Evolutionary conservation across 2,329 filamentous ascomycete species (phyloP), one percentile per base, ranked within the genome.

Genomic region (Aureobasidium sp.): DNA sequence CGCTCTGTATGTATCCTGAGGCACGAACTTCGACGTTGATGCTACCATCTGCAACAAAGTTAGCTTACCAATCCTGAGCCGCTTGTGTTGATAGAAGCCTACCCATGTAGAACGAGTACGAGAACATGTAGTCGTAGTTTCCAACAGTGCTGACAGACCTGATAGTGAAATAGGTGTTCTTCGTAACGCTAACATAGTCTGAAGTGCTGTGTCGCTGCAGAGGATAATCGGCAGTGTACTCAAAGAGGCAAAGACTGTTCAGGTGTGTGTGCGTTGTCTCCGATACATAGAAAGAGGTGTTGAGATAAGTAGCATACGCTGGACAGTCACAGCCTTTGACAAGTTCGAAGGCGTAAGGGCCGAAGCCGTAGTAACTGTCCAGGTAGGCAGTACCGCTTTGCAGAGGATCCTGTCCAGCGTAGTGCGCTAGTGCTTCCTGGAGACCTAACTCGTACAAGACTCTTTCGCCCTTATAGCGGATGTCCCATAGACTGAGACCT

Each of bases 381-480:
- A 50, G 47, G 8, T 50, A 50, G 17, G 47, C 51, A 62, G 76
- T 78, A 17, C 76, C 76, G 1, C 76, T 77, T 66, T 78, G 76
- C 1, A 77, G 68, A 0, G 80, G 81, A 53, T 82, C 79, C 41
- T 68, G 68, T 24, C 57, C 76, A 1, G 80, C 78, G 61, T 83
- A 83, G 59, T 82, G 79, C 1, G 81, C 78, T 8, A 83, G 70
- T 0, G 82, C 81, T 69, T 85, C 82, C 67, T 84, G 79, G 0
- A 85, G 71, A 2, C 78, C 77, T 1, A 85, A 72, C 64, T 85
- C 82, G 62, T 84, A 85, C 12, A 85, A 71, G 7, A 85, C 69
- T 7, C 81, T 73, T 63, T 82, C 75, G n/a, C 79, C 81, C 66
- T 82, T 81, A 73, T 79, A 83, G 20, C 74, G 71, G 48, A 85